Evolutionary conservation across 352 stramenopile species (phyloP), one percentile per base, ranked within the genome.

Genomic region (Globisporangium parvum): DNA sequence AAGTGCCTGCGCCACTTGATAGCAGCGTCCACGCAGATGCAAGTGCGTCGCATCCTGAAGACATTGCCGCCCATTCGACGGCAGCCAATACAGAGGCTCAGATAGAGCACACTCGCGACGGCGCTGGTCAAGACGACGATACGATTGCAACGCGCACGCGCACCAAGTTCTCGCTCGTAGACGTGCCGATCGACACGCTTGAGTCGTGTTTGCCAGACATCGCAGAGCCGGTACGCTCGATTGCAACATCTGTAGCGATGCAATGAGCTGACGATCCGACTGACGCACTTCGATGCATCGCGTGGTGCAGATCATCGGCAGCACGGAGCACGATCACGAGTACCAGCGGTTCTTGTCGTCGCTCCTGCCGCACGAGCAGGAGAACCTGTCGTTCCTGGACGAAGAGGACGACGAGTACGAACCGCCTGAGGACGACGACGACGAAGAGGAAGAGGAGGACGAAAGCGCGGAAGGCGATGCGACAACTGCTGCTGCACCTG

Each of bases 291-390:
- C 20, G 2, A n/a, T n/a, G 20, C 44, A 48, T 48, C 47, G 49
- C 17, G 18, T 45, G 21, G n/a, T 23, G 11, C 47, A 62, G 53
- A 60, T 63, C n/a, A 46, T 66, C 15, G 47, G 53, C 12, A 60
- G 54, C 4, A 69, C 71, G 1, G 70, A 73, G 35, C 65, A 88
- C 26, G 80, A 85, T 51, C 63, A 65, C 15, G 81, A 90, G 53
- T 94, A 94, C 63, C 85, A 91, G 70, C 80, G 81, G 18, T 94
- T 94, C 55, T 57, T 94, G 48, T 74, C 78, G 57, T 92, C 80
- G 55, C 57, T 94, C 21, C 47, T 94, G 58, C 82, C 85, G 18
- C 70, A 76, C 11, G 75, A 89, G n/a, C 71, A 85, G 47, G 78
- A 77, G 46, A 77, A 91, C 47, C 41, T 94, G 49, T 87, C 69